Evolutionary conservation across 2,329 filamentous ascomycete genomes (phyloP).

Genomic region (Cercospora nicotianae): DNA sequence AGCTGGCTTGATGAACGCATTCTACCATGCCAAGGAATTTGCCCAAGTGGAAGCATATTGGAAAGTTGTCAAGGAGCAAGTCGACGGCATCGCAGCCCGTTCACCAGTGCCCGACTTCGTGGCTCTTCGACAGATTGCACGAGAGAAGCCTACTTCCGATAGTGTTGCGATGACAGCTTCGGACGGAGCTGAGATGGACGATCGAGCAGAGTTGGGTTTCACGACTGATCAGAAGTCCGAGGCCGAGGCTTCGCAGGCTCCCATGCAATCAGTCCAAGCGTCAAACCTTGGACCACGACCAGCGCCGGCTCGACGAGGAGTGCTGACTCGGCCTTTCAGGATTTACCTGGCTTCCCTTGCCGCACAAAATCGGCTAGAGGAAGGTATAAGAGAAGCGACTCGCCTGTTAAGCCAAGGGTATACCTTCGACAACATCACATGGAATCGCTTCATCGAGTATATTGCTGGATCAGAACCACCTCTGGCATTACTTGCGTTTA

Average conservation of each 20-base stretch:
- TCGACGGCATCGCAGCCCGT: constrained; percentile 40
- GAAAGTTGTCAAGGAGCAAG: constrained; percentile 59
- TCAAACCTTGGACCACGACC: constrained; percentile 18
- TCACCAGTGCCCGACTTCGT: constrained; percentile 26
- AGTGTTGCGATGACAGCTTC: not conserved
- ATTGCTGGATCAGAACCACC: constrained; percentile 57
- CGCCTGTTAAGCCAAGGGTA: constrained; percentile 68
- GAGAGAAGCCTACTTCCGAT: not conserved
- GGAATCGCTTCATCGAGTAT: constrained; percentile 63
- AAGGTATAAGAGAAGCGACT: constrained; percentile 49
- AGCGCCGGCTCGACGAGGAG: constrained; percentile 23
- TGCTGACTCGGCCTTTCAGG: constrained; percentile 52
- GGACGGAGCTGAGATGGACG: not conserved
- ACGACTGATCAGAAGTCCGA: not conserved
- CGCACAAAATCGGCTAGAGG: constrained; percentile 50
- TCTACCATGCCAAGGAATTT: constrained; percentile 59
- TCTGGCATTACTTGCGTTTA: constrained; percentile 66
- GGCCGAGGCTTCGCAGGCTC: not conserved
- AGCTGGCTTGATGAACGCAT: constrained; percentile 66
- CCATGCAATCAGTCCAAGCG: not conserved
- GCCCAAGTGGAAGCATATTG: constrained; percentile 66
- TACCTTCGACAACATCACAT: constrained; percentile 70
- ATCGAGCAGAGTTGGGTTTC: constrained; percentile 24
- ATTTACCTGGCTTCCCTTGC: constrained; percentile 56
- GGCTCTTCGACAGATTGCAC: constrained; percentile 1